phyloP scores from a whole-genome alignment of 2,329 filamentous ascomycete genomes.

The Aspergillus tanneri region DNA sequence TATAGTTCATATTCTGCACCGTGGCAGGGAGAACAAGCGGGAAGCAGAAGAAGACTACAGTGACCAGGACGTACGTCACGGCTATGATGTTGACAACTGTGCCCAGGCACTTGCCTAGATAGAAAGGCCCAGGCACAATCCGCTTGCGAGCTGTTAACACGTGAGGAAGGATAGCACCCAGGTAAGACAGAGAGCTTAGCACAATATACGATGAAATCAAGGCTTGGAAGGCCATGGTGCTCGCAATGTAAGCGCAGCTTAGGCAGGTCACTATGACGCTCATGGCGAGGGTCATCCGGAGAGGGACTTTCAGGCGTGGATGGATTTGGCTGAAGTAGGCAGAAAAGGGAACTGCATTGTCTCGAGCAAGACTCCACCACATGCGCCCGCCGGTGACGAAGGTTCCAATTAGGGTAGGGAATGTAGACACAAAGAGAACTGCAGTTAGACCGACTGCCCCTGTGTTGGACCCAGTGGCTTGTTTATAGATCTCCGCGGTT shows the following conservation, averaged over 20 bases:
- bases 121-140: conserved; percentile 59
- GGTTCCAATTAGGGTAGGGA: conserved; percentile 53
- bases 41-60: conserved; percentile 65
- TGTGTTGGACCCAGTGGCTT: conserved; percentile 54
- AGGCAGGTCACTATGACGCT: conserved; percentile 55
- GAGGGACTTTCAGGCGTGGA: conserved; percentile 50
- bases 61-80: conserved; percentile 59
- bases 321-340: conserved; percentile 50
- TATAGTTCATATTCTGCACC: conserved; percentile 55
- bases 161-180: conserved; percentile 62
- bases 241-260: conserved; percentile 65
- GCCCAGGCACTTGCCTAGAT: conserved; percentile 50
- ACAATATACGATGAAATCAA: conserved; percentile 63
- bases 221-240: conserved; percentile 64
- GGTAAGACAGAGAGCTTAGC: conserved; percentile 57
- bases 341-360: conserved; percentile 57
- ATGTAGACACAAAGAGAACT: conserved; percentile 55
- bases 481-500: conserved; percentile 64
- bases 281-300: conserved; percentile 57
- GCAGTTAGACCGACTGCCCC: conserved; percentile 55
- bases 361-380: conserved; percentile 61
- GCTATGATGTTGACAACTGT: conserved; percentile 54
- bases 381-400: conserved; percentile 59
- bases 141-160: conserved; percentile 47
- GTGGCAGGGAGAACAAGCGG: conserved; percentile 50